Conservation (phyloP, 805 yeast species). For the Suhomyces faveliae region DNA sequence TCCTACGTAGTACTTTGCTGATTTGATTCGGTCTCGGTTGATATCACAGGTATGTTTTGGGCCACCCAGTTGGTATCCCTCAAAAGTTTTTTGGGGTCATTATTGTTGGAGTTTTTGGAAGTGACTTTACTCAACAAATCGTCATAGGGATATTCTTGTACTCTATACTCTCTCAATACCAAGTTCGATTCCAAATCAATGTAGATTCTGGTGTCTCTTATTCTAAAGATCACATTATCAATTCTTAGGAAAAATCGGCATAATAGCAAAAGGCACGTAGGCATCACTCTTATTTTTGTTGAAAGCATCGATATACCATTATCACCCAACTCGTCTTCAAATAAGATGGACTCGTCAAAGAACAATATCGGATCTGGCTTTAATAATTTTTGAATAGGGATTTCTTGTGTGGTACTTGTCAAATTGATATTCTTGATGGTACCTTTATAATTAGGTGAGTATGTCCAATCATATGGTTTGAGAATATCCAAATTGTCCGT, state of each 20-base stretch:
- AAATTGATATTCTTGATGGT: slow-evolving; percentile 31
- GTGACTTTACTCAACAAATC: slow-evolving; percentile 27
- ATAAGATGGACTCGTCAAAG: slow-evolving; percentile 84
- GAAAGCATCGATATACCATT: slow-evolving; percentile 83
- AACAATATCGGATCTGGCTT: slow-evolving; percentile 82
- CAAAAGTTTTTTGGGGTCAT: slow-evolving; percentile 47
- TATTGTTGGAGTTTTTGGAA: slow-evolving; percentile 17
- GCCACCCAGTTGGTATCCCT: slow-evolving; percentile 76
- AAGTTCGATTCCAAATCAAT: slow-evolving; percentile 67
- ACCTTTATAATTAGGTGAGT: slow-evolving; percentile 78
- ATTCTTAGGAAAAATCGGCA: slow-evolving; percentile 82
- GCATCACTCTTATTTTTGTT: slow-evolving; percentile 87
- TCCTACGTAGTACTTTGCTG: not conserved
- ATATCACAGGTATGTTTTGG: slow-evolving; percentile 55
- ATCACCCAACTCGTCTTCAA: slow-evolving; percentile 95
- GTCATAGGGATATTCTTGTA: slow-evolving; percentile 44
- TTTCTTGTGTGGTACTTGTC: slow-evolving; percentile 21
- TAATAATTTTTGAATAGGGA: slow-evolving; percentile 71
- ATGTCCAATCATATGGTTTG: slow-evolving; percentile 96
- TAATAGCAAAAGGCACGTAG: slow-evolving; percentile 67
- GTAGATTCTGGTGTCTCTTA: slow-evolving; percentile 81
- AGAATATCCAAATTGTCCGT: slow-evolving; percentile 53
- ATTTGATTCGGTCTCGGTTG: slow-evolving; percentile 15
- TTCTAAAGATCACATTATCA: slow-evolving; percentile 82
- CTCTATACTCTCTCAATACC: slow-evolving; percentile 75